These are phyloP conservation scores for Komagataella pseudopastoris DNA, from an alignment of 805 yeast species.

Conservation along the genomic window DNA sequence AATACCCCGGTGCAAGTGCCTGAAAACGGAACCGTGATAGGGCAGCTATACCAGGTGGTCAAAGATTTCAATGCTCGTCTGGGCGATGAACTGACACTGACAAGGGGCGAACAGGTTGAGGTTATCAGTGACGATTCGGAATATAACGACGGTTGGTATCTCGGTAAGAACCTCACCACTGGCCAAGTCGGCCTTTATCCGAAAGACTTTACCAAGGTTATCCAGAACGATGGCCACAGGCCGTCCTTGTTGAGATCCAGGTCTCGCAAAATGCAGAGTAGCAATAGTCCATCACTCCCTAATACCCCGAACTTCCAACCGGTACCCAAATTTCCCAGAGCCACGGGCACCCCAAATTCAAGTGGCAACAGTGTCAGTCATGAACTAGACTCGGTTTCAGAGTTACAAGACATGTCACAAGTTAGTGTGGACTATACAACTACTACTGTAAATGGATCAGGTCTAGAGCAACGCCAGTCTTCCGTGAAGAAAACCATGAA, in stretches of 20 bases:
- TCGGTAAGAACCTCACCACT: constrained; percentile 67
- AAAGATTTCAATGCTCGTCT: constrained; percentile 81
- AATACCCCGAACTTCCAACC: not conserved
- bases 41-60: constrained; percentile 37
- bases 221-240: constrained; percentile 1
- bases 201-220: constrained; percentile 63
- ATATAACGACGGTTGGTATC: constrained; percentile 95
- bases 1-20: not conserved
- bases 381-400: constrained; percentile 1
- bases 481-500: constrained; percentile 42
- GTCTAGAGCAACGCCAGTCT: constrained; percentile 12
- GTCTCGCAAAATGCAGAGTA: constrained; percentile 33
- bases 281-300: constrained; percentile 10
- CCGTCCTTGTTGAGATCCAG: constrained; percentile 43
- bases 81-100: constrained; percentile 78
- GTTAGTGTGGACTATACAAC: not conserved
- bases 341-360: constrained; percentile 2
- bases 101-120: constrained; percentile 75
- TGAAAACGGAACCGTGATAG: constrained; percentile 1
- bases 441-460: not conserved
- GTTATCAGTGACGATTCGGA: constrained; percentile 88
- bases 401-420: not conserved
- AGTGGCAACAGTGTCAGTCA: constrained; percentile 3
- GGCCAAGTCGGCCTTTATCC: constrained; percentile 83
- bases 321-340: constrained; percentile 5